phyloP scores from a whole-genome alignment of 805 yeast species.

The Jamesozyma spencerorum region DNA sequence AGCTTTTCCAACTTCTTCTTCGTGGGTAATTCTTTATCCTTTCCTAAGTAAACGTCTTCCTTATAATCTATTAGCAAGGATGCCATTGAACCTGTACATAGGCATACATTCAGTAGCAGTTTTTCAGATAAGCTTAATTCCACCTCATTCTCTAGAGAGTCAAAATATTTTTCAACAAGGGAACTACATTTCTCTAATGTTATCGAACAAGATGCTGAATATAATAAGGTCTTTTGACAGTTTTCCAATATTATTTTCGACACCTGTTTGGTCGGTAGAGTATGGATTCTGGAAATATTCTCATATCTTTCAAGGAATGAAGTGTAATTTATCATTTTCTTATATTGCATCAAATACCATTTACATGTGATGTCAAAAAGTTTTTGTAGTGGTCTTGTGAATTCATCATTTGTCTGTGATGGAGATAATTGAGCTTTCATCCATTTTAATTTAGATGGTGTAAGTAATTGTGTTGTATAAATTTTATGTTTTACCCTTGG shows the following conservation, averaged over 20 bases:
- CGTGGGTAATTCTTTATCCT: conserved; percentile 8
- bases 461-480: conserved; percentile 10
- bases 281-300: neutral
- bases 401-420: neutral
- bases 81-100: conserved; percentile 9
- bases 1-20: conserved; percentile 7
- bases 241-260: conserved; percentile 8
- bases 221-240: conserved; percentile 2
- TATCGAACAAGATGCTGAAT: conserved; percentile 4
- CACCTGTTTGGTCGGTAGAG: conserved; percentile 1
- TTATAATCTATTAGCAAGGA: conserved; percentile 5
- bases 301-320: conserved; percentile 2
- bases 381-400: conserved; percentile 6
- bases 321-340: conserved; percentile 9
- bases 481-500: conserved; percentile 7
- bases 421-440: conserved; percentile 4
- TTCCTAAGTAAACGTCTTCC: conserved; percentile 5
- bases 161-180: conserved; percentile 7
- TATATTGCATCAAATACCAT: conserved; percentile 15
- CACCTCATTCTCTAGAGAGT: neutral
- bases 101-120: conserved; percentile 11
- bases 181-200: conserved; percentile 2
- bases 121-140: conserved; percentile 9
- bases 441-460: conserved; percentile 10
- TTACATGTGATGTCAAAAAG: conserved; percentile 8